Evolutionary conservation across 2,329 filamentous ascomycete genomes (phyloP).

Genomic region (Xylaria multiplex): DNA sequence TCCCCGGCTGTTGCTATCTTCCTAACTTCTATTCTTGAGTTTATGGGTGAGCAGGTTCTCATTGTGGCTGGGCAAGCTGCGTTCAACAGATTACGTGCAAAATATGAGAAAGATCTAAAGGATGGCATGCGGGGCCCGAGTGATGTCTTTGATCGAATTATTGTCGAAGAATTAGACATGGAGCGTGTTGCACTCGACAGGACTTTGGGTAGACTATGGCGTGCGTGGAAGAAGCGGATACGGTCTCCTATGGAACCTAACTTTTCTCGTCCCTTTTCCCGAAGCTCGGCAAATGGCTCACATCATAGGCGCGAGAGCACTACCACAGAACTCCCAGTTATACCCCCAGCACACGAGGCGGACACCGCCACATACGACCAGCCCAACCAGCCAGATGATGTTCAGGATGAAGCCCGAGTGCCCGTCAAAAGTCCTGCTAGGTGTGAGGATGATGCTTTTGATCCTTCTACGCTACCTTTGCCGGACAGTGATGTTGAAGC

Average conservation of each 20-base stretch:
- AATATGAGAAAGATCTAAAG: constrained; percentile 68
- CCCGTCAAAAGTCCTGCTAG: constrained; percentile 8
- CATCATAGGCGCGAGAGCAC: constrained; percentile 54
- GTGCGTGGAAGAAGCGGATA: constrained; percentile 91
- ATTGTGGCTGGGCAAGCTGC: constrained; percentile 88
- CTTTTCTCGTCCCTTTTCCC: constrained; percentile 61
- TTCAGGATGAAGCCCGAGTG: constrained; percentile 15
- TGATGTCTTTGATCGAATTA: constrained; percentile 70
- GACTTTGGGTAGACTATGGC: constrained; percentile 88
- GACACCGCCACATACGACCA: constrained; percentile 42
- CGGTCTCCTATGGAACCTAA: constrained; percentile 65
- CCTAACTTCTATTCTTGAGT: constrained; percentile 92
- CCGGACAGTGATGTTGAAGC: constrained; percentile 75
- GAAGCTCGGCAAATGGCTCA: constrained; percentile 54
- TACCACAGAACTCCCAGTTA: constrained; percentile 53
- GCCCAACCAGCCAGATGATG: constrained; percentile 9
- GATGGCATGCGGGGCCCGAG: constrained; percentile 59
- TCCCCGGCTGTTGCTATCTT: constrained; percentile 96
- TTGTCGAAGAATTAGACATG: constrained; percentile 92
- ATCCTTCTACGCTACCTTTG: constrained; percentile 73
- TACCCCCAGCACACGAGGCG: constrained; percentile 46
- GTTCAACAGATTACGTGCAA: constrained; percentile 71
- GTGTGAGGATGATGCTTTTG: constrained; percentile 41
- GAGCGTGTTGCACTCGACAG: constrained; percentile 92
- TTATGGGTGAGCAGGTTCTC: constrained; percentile 89